Evolutionary conservation across 106 monocot genomes (phyloP).

Genomic region (Apostasia ramifera): DNA sequence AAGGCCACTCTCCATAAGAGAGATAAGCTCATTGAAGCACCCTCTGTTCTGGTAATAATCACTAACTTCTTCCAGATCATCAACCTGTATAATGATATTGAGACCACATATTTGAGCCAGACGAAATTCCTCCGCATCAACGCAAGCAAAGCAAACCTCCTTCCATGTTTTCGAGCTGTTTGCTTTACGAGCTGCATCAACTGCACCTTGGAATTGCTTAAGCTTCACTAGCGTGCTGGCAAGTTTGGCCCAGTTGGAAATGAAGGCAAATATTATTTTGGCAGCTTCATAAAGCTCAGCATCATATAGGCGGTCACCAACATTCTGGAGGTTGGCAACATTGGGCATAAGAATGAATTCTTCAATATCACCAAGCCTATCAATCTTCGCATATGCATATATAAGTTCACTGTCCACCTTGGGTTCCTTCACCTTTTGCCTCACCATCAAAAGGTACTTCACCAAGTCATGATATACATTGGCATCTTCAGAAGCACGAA

Average conservation of each 20-base stretch:
- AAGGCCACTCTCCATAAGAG: slow-evolving; percentile 99
- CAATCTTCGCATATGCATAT: slow-evolving; percentile 96
- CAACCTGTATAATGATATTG: slow-evolving; percentile 97
- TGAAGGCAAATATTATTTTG: slow-evolving; percentile 96
- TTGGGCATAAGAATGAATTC: slow-evolving; percentile 99
- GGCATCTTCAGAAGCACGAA: slow-evolving; percentile 77
- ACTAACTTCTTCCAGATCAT: slow-evolving; percentile 98
- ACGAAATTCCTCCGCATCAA: slow-evolving; percentile 96
- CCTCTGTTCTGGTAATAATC: slow-evolving; percentile 98
- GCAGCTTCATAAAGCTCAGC: slow-evolving; percentile 94
- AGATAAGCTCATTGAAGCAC: slow-evolving; percentile 91
- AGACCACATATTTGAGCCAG: slow-evolving; percentile 94
- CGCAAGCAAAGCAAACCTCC: slow-evolving; percentile 98
- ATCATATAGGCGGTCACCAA: slow-evolving; percentile 89
- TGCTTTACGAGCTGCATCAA: slow-evolving; percentile 98
- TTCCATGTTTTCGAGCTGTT: slow-evolving; percentile 99
- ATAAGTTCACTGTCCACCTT: slow-evolving; percentile 95
- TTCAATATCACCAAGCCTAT: slow-evolving; percentile 85
- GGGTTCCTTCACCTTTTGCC: slow-evolving; percentile 82
- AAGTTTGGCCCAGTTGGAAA: slow-evolving; percentile 98
- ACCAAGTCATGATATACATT: slow-evolving; percentile 94
- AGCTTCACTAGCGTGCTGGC: slow-evolving; percentile 83
- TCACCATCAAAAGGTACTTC: slow-evolving; percentile 89
- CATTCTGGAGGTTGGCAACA: slow-evolving; percentile 97
- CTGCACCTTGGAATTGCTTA: slow-evolving; percentile 95